These are phyloP conservation scores for Salinomyces thailandicus DNA, from an alignment of 2,329 filamentous ascomycete species.

Conservation along the genomic window DNA sequence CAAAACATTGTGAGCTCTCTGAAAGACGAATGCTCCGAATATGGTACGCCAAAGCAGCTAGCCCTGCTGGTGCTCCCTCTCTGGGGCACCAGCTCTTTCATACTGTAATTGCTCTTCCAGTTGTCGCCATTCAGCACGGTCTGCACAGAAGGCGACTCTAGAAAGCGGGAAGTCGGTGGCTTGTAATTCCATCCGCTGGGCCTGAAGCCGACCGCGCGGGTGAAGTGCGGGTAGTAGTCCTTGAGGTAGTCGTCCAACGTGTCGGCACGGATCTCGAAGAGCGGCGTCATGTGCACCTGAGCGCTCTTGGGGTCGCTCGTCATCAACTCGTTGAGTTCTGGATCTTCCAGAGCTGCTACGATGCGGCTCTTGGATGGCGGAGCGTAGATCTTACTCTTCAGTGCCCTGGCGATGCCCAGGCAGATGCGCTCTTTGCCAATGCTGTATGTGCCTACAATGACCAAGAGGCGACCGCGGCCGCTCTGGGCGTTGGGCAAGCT, in stretches of 20 bases:
- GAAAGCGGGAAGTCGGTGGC: constrained; percentile 53
- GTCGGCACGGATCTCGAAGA: constrained; percentile 87
- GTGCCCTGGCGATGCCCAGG: constrained; percentile 75
- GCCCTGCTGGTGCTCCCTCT: constrained; percentile 72
- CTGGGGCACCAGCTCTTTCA: constrained; percentile 65
- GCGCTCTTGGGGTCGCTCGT: constrained; percentile 73
- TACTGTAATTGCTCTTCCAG: constrained; percentile 67
- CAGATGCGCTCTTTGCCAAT: constrained; percentile 98
- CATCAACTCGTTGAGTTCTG: constrained; percentile 65
- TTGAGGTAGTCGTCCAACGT: constrained; percentile 84
- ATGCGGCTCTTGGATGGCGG: constrained; percentile 73
- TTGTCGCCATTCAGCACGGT: constrained; percentile 55
- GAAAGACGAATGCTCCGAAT: constrained; percentile 92
- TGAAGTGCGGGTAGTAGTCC: constrained; percentile 69
- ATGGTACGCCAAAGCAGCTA: constrained; percentile 87
- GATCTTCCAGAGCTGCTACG: constrained; percentile 73
- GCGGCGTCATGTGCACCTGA: constrained; percentile 94
- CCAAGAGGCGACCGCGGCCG: constrained; percentile 59
- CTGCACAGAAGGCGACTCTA: constrained; percentile 52
- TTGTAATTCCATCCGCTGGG: constrained; percentile 93
- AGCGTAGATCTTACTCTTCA: constrained; percentile 83
- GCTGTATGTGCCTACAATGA: constrained; percentile 92
- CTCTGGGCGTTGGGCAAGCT: constrained; percentile 22
- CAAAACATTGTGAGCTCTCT: constrained; percentile 89
- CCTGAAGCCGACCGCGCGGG: constrained; percentile 77